phyloP scores from a whole-genome alignment of 1,284 basidiomycete genomes.

The Heliocybe sulcata region DNA sequence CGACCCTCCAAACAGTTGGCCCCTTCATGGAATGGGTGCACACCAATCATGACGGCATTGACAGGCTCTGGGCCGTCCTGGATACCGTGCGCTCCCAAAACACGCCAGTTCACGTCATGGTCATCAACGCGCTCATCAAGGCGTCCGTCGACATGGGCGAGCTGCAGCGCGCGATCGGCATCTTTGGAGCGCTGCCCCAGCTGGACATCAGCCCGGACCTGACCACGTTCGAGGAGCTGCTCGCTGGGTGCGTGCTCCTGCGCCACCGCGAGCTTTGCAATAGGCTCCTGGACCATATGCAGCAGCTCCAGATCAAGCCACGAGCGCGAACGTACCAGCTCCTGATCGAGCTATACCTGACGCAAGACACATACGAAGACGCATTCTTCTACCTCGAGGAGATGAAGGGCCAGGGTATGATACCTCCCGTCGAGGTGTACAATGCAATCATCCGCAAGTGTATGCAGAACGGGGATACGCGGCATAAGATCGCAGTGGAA shows the following conservation, averaged over 20 bases:
- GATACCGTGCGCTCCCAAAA: constrained; percentile 52
- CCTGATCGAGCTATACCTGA: constrained; percentile 63
- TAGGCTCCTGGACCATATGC: constrained; percentile 55
- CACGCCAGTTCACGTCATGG: constrained; percentile 44
- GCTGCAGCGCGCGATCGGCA: constrained; percentile 70
- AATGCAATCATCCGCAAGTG: constrained; percentile 56
- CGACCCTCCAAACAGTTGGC: constrained; percentile 36
- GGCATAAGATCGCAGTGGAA: constrained; percentile 59
- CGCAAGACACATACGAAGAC: constrained; percentile 71
- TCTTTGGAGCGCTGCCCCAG: constrained; percentile 57
- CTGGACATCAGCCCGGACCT: constrained; percentile 51
- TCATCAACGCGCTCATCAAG: constrained; percentile 60
- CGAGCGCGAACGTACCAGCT: constrained; percentile 56
- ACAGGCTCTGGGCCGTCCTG: constrained; percentile 58
- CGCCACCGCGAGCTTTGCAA: constrained; percentile 56
- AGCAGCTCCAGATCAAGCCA: constrained; percentile 43
- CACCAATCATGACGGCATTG: constrained; percentile 45
- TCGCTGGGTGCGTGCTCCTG: constrained; percentile 54
- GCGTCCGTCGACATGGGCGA: constrained; percentile 60
- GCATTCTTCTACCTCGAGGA: constrained; percentile 86
- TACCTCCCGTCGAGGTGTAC: constrained; percentile 55
- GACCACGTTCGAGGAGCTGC: constrained; percentile 65
- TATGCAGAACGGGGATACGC: constrained; percentile 44
- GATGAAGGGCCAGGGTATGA: constrained; percentile 62
- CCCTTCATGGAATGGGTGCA: constrained; percentile 47